Base-by-base conservation (phyloP, 257 asterid species). In the Leptodermis oblonga region DNA sequence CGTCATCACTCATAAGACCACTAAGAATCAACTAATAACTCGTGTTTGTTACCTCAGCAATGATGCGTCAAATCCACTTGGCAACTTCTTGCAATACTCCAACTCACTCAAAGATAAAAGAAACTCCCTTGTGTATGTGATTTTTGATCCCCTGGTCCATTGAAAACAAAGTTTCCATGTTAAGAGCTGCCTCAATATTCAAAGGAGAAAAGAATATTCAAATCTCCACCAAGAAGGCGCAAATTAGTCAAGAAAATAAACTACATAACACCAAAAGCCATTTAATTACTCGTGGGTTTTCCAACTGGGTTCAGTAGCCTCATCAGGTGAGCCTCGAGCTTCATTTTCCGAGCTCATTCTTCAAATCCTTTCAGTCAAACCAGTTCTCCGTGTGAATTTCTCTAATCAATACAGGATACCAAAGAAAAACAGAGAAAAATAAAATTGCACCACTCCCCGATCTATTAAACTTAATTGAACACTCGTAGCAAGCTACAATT, bases 61-160 rank as follows among this genome's bases (percentile, higher is more conserved):
- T 26, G 90, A 84, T 72, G 77, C 80, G 56, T 80, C 85, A 67
- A 87, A 82, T 36, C 84, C 89, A 73, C 80, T 77, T 18, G 98
- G 96, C 68, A 89, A 79, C 84, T 82, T 89, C 87, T 82, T 83
- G 85, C 96, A 89, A 75, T 74, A 68, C 77, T 89, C 95, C 88
- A 82, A 76, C 70, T 80, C 74, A 54, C 87, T 72, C 51, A 87
- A 69, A 68, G 96, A 87, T 80, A 92, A 67, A 46, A 92, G 86
- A 73, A 83, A 85, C 77, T 92, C 86, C 73, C 96, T 81, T 36
- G 92, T 69, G 68, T 89, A 87, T 4, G 81, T 77, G 70, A 86
- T 33, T 66, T 64, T 86, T 46, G 83, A 81, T 68, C 81, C 82
- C 96, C 98, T 92, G 81, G 43, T 70, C 71, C 79, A 79, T 69